Conservation (phyloP, 306 rosid species). For the Castanopsis chinensis region DNA sequence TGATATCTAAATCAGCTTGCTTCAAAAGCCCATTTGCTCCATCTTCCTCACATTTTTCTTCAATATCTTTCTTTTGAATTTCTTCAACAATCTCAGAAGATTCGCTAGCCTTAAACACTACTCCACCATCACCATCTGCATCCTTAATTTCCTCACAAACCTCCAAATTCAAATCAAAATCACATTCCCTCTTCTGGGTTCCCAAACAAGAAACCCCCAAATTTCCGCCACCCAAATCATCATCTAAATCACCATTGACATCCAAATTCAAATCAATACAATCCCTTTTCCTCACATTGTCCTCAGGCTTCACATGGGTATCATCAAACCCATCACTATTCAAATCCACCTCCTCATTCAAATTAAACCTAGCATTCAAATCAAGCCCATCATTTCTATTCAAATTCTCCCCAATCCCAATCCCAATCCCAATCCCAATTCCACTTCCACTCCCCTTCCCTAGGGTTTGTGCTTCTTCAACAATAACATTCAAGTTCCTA, state of each 20-base stretch:
- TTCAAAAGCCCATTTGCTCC: constrained; percentile 26
- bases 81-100: constrained; percentile 29
- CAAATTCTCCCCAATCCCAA: constrained; percentile 31
- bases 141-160: constrained; percentile 62
- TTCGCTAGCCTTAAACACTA: constrained; percentile 22
- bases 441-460: constrained; percentile 18
- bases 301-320: constrained; percentile 16
- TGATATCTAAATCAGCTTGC: constrained; percentile 31
- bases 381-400: constrained; percentile 50
- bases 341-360: constrained; percentile 48
- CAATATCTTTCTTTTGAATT: constrained; percentile 19
- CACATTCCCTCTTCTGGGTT: constrained; percentile 43
- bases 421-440: constrained; percentile 13
- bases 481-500: constrained; percentile 33
- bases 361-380: constrained; percentile 67
- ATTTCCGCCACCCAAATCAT: constrained; percentile 16
- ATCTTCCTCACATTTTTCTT: constrained; percentile 27
- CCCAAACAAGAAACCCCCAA: constrained; percentile 28
- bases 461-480: constrained; percentile 17
- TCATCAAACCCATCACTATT: constrained; percentile 33
- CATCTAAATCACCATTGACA: constrained; percentile 53
- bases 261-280: constrained; percentile 83
- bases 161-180: constrained; percentile 84
- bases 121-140: constrained; percentile 32
- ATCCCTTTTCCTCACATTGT: constrained; percentile 36